Evolutionary conservation across 2,329 filamentous ascomycete species (phyloP).

Genomic region (Claviceps purpurea): DNA sequence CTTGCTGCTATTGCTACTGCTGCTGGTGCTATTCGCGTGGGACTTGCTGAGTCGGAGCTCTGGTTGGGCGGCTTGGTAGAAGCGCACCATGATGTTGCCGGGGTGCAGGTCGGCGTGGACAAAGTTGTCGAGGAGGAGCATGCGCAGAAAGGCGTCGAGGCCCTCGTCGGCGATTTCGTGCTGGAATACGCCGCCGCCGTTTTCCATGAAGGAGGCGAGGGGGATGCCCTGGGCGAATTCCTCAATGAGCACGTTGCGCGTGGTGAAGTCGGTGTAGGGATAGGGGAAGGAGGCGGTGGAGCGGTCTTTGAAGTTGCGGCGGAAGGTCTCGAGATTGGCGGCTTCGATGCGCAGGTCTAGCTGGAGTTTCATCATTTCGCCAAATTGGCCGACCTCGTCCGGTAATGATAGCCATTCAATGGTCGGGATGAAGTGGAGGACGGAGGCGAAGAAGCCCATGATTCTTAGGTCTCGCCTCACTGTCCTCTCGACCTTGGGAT

Average conservation of each 20-base stretch:
- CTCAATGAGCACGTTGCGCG: slow-evolving; percentile 81
- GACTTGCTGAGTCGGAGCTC: slow-evolving; percentile 33
- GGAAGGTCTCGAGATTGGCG: slow-evolving; percentile 77
- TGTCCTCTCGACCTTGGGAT: slow-evolving; percentile 78
- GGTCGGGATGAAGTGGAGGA: slow-evolving; percentile 78
- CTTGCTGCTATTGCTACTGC: slow-evolving; percentile 36
- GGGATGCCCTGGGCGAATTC: slow-evolving; percentile 95
- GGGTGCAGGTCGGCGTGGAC: slow-evolving; percentile 93
- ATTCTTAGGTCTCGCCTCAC: slow-evolving; percentile 87
- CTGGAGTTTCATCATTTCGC: slow-evolving; percentile 98
- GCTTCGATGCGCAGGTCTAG: slow-evolving; percentile 90
- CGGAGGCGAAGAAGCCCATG: slow-evolving; percentile 79
- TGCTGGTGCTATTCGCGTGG: slow-evolving; percentile 13
- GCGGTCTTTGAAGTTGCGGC: slow-evolving; percentile 77
- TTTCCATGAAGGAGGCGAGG: slow-evolving; percentile 76
- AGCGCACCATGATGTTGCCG: slow-evolving; percentile 98
- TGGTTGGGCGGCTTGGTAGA: slow-evolving; percentile 71
- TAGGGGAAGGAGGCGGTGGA: slow-evolving; percentile 96
- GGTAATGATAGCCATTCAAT: slow-evolving; percentile 96
- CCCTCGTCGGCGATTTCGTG: slow-evolving; percentile 91
- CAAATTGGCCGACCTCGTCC: slow-evolving; percentile 87
- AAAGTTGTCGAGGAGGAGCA: slow-evolving; percentile 96
- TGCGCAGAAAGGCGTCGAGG: slow-evolving; percentile 87
- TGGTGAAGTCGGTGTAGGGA: slow-evolving; percentile 84
- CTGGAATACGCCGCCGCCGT: slow-evolving; percentile 84